These are phyloP conservation scores for Tylopilus intermedius DNA, from an alignment of 768 basidiomycete species.

Conservation along the genomic window DNA sequence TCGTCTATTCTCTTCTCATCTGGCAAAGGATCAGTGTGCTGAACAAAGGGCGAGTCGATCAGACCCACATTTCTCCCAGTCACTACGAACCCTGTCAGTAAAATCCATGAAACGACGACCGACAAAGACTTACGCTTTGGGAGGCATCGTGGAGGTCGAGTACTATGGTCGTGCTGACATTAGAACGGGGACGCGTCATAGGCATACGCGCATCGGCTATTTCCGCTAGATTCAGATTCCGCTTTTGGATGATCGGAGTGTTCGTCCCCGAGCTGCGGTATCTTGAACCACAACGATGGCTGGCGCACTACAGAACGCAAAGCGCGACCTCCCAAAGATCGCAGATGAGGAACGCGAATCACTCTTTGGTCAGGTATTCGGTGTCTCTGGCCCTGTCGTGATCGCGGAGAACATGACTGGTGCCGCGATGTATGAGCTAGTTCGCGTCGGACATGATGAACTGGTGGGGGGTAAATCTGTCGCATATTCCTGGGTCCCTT, in stretches of 20 bases:
- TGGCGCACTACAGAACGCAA: constrained; percentile 88
- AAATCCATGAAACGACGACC: background rate
- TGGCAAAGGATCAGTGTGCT: constrained; percentile 28
- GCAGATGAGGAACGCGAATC: constrained; percentile 87
- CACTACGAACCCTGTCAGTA: constrained; percentile 44
- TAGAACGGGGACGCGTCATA: constrained; percentile 33
- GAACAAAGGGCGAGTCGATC: background rate
- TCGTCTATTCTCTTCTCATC: constrained; percentile 83
- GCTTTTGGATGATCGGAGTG: constrained; percentile 20
- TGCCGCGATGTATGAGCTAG: constrained; percentile 96
- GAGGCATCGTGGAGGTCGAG: constrained; percentile 62
- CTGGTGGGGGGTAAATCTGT: constrained; percentile 79
- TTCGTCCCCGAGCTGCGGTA: background rate
- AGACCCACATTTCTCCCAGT: constrained; percentile 95
- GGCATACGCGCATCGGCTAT: constrained; percentile 24
- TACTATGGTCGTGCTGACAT: constrained; percentile 12
- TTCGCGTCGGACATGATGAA: constrained; percentile 97
- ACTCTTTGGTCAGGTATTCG: constrained; percentile 82
- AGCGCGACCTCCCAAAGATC: constrained; percentile 81
- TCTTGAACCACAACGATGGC: constrained; percentile 55
- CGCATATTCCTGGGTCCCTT: background rate
- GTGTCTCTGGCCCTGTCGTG: constrained; percentile 98
- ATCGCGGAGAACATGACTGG: constrained; percentile 93
- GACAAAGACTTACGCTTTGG: constrained; percentile 77
- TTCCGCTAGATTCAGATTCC: constrained; percentile 26